A percentile compares a stretch with the other conserved stretches of the same genome.
Conservation (phyloP, 495 filamentous ascomycete species). For the Penicillium mononematosum region DNA sequence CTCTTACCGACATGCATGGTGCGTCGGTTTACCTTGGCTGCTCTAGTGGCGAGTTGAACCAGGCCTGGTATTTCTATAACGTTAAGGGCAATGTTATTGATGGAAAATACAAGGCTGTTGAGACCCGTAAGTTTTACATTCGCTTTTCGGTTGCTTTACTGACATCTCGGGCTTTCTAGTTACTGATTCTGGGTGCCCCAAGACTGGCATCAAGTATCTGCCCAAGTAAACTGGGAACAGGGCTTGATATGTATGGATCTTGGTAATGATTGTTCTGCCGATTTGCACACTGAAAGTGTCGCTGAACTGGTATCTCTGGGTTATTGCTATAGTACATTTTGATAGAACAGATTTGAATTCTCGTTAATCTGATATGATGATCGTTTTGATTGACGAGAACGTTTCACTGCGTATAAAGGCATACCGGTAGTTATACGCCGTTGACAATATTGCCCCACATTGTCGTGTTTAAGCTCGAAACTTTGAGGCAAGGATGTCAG, state of each 20-base stretch:
- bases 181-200: slow-evolving; percentile 53
- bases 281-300: not conserved
- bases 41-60: slow-evolving; percentile 53
- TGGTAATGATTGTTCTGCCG: not conserved
- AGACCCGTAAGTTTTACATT: slow-evolving; percentile 42
- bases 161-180: slow-evolving; percentile 33
- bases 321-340: slow-evolving; percentile 10
- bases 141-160: not conserved
- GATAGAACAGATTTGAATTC: not conserved
- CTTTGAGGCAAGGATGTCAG: not conserved
- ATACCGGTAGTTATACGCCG: not conserved
- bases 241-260: not conserved
- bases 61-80: slow-evolving; percentile 78
- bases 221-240: slow-evolving; percentile 42
- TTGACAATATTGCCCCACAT: not conserved
- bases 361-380: not conserved
- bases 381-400: not conserved
- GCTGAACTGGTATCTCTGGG: slow-evolving; percentile 7
- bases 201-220: slow-evolving; percentile 58
- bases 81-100: slow-evolving; percentile 68
- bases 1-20: slow-evolving; percentile 59
- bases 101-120: slow-evolving; percentile 61
- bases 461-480: not conserved
- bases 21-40: slow-evolving; percentile 64
- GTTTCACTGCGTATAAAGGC: not conserved